Conservation (phyloP, 2,329 filamentous ascomycete species). For the Aspergillus transmontanensis region DNA sequence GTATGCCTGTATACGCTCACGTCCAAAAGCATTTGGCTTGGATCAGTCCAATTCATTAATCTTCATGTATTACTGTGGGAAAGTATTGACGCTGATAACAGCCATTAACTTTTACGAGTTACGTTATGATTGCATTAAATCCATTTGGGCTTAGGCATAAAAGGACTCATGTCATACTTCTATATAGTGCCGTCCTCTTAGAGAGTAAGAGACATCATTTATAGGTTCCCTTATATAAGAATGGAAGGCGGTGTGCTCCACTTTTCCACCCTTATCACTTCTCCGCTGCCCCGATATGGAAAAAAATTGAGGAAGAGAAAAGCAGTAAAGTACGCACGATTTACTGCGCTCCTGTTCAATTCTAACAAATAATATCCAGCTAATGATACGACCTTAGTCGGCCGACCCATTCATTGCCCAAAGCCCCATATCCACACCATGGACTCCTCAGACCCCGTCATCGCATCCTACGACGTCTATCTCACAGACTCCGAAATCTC, state of each 20-base stretch:
- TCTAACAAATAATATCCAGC: not conserved
- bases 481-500: conserved; percentile 74
- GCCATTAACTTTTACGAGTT: not conserved
- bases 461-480: conserved; percentile 79
- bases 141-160: too few relatives aligned
- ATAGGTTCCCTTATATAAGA: not conserved
- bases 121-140: not conserved
- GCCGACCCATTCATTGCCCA: not conserved
- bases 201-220: too few relatives aligned
- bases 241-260: not conserved
- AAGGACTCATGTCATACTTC: not conserved
- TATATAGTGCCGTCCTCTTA: not conserved
- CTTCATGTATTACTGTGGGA: not conserved
- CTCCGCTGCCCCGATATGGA: not conserved
- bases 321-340: not conserved
- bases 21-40: not conserved
- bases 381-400: not conserved
- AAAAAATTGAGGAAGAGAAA: not conserved
- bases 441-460: conserved; percentile 61
- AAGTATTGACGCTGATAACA: not conserved
- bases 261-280: not conserved
- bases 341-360: too few relatives aligned
- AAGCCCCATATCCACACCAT: not conserved
- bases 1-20: not conserved
- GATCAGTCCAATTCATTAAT: not conserved